Evolutionary conservation across 2,329 filamentous ascomycete species (phyloP).

Genomic region (Beauveria scarabaeidicola): DNA sequence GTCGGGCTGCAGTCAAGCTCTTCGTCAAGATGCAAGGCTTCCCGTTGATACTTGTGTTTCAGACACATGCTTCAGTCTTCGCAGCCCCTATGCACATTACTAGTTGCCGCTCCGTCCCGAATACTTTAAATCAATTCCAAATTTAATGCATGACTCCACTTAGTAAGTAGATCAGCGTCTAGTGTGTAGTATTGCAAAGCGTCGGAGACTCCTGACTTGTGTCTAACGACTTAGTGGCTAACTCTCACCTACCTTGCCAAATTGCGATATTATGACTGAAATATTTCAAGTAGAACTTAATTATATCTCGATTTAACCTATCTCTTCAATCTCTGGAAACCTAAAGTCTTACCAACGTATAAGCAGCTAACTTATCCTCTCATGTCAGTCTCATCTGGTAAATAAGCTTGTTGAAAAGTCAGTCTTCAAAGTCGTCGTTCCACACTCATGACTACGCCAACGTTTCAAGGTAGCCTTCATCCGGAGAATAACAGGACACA

Average conservation of each 20-base stretch:
- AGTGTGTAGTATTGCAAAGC: neutral
- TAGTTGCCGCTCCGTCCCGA: neutral
- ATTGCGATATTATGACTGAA: neutral
- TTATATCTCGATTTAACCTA: neutral
- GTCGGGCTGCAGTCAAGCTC: neutral
- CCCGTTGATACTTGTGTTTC: slow-evolving; percentile 4
- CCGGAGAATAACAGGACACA: neutral
- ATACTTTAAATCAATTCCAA: slow-evolving; percentile 1
- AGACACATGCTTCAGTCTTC: neutral
- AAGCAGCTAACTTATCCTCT: neutral
- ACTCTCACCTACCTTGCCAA: neutral
- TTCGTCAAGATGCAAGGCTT: neutral
- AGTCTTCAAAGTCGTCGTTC: neutral
- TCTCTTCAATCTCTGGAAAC: neutral
- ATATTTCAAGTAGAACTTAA: neutral
- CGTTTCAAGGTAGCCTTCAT: neutral
- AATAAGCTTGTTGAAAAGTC: neutral
- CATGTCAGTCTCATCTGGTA: neutral
- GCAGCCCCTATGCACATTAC: neutral
- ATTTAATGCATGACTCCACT: neutral
- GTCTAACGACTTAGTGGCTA: neutral
- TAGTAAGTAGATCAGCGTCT: neutral
- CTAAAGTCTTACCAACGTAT: too few species aligned
- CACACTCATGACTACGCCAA: neutral
- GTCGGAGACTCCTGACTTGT: neutral